Evolutionary conservation across 192 early-diverging fungal species (phyloP), one percentile per base, ranked within the genome.

Genomic region (Lunasporangiospora selenospora): DNA sequence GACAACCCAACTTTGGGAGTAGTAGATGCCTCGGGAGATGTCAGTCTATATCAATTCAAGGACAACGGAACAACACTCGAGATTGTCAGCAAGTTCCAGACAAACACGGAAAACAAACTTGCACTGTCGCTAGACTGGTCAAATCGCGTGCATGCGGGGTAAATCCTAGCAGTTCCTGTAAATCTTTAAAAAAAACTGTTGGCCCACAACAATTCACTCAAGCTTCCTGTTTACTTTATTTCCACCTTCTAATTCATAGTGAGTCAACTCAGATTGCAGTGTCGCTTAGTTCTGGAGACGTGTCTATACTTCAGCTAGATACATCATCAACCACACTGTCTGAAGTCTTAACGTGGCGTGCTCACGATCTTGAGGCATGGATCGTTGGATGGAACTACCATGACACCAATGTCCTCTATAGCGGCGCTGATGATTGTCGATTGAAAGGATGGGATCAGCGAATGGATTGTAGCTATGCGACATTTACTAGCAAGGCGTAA

Each of bases 331-430:
- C 56, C 12, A 42, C 34, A 7, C 29, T 91, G 3, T 49, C 61
- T 11, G 53, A 54, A 24, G 34, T 38, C 15, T 8, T 58, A 23
- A 48, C 83, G 49, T 97, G 95, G 93, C 80, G 87, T 19, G 97
- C 86, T 0, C 96, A 98, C 61, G 89, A 89, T 29, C 83, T 91
- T 34, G 96, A 98, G 64, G 95, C 96, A 11, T 99, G 97, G 97
- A 94, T 93, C 42, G 82, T 85, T 6, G 87, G 88, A n/a, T 98
- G 92, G 66, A 87, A 99, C 75, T 90, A 92, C 51, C 93, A 90
- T 85, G 78, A 89, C 38, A 60, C 89, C 0, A 75, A 80, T 23
- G 41, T 88, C 0, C 75, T 99, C 9, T 99, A 92, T 58, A 88
- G 84, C 8, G 89, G 85, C 8, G 97, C 89, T 10, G 97, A 99